Base-by-base conservation (phyloP, 139 green algal species). In the Coccomyxa sp. region DNA sequence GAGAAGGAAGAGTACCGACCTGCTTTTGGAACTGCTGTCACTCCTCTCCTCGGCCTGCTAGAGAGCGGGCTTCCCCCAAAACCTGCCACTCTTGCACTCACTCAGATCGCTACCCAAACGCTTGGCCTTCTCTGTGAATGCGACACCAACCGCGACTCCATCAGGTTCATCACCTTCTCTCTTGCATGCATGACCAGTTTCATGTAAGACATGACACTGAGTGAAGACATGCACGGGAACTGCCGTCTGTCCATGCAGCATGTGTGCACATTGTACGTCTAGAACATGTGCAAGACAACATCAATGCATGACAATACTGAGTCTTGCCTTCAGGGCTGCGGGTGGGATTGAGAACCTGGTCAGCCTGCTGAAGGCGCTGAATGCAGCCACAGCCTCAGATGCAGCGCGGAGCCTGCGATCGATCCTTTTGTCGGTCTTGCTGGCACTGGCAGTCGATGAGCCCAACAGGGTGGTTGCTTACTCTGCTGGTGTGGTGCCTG, bases 361-460 rank as follows among this genome's bases (percentile, higher is more conserved):
- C 0, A 59, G 58, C 13, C 18, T 85, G 3, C 76, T 85, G 76
- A 51, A 82, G 28, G 25, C 58, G 17, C 51, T 71, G 82, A n/a
- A 45, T 14, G 59, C 59, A 82, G 30, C 58, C 59, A 27, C 58
- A 58, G 9, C 60, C 80, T 13, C 59, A 28, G 67, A 76, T 16
- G 76, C 76, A 28, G 76, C 18, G 21, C 18, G 21, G 63, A 25
- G 21, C 21, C 63, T 71, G 18, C 63, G 63, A 28, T 28, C 21
- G 1, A 71, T 71, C 63, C 63, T 85, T 21, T 58, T 86, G 67
- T 66, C 75, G 16, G 30, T 76, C 13, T 71, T 86, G 68, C 57
- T 76, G n/a, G 68, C 79, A 27, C n/a, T 86, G 57, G 68, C 79
- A n/a, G 57, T 75, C 7, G 79, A 86, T 28, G 68, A 83, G 23